Conservation (phyloP, 352 stramenopile genomes). For the Phytophthora brassicae region DNA sequence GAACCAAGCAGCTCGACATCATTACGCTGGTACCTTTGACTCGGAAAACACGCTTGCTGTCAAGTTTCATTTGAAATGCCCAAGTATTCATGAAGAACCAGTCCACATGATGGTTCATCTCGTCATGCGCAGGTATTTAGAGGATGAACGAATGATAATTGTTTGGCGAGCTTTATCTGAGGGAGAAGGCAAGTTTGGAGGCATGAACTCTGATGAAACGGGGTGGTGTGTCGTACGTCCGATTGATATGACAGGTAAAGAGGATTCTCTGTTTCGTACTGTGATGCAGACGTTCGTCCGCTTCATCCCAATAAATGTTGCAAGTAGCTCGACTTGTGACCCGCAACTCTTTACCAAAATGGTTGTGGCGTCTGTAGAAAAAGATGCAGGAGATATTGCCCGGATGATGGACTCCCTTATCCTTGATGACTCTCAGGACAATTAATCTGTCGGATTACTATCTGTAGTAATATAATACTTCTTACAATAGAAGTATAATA, state of each 20-base stretch:
- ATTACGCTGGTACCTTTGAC: conserved; percentile 15
- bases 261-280: not conserved
- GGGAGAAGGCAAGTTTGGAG: conserved; percentile 30
- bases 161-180: conserved; percentile 54
- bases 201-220: conserved; percentile 55
- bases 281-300: conserved; percentile 14
- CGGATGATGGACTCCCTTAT: conserved; percentile 28
- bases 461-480: not conserved
- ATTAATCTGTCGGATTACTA: not conserved
- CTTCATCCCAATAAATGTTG: conserved; percentile 20
- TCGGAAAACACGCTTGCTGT: conserved; percentile 36
- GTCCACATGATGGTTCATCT: conserved; percentile 15
- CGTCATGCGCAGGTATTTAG: conserved; percentile 45
- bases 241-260: not conserved
- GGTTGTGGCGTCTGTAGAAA: conserved; percentile 22
- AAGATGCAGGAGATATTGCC: conserved; percentile 20
- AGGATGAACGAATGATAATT: conserved; percentile 43
- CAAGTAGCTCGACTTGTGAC: not conserved
- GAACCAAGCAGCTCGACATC: not conserved
- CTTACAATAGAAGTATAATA: not conserved
- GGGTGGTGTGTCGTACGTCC: conserved; percentile 48
- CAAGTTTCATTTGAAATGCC: conserved; percentile 11
- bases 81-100: not conserved
- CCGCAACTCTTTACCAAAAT: conserved; percentile 25
- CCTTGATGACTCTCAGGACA: not conserved